Base-by-base conservation (phyloP, 1,284 basidiomycete genomes). In the Moesziomyces parantarcticus region DNA sequence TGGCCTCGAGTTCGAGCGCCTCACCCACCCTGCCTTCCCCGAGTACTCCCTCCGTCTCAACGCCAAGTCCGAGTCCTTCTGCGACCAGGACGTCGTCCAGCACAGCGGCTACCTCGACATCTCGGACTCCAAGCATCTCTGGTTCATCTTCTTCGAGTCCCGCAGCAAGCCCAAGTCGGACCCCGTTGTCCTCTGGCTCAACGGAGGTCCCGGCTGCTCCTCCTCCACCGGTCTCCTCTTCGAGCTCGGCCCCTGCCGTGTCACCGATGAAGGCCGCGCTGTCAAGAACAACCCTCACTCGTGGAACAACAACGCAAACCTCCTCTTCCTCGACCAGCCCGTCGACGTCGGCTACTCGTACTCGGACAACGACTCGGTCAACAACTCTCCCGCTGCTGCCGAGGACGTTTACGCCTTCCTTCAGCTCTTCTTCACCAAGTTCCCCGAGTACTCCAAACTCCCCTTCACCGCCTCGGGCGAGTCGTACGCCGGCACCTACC, bases 361-460 rank as follows among this genome's bases (percentile, higher is more conserved):
- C 84, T 88, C 90, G 14, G 87, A 87, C 47, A 88, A 90, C 52
- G 90, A 89, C 3, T 87, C 86, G 4, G 91, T 97, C 62, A 88
- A 89, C 80, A 91, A 87, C 34, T 90, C 89, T 62, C 90, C 90
- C 16, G 88, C 88, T 43, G 91, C 91, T 4, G 92, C 90, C 21
- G 87, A 89, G 81, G 94, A 97, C 75, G 92, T 96, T 22, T 93
- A 93, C 77, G 92, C 92, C 1, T 96, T 97, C 88, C 87, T 96
- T 50, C 87, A 93, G 79, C 88, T 97, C 44, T 97, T 97, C 88
- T 86, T 94, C 64, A 85, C 87, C 67, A 81, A 80, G 54, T 84
- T 81, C 75, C 75, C 77, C 41, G 50, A 79, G 49, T 84, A 83
- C 55, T 76, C 79, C 20, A 64, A 77, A 44, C 70, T 76, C 14